Base-by-base conservation (phyloP, 2,329 filamentous ascomycete genomes). In the Myriosclerotinia scirpicola region DNA sequence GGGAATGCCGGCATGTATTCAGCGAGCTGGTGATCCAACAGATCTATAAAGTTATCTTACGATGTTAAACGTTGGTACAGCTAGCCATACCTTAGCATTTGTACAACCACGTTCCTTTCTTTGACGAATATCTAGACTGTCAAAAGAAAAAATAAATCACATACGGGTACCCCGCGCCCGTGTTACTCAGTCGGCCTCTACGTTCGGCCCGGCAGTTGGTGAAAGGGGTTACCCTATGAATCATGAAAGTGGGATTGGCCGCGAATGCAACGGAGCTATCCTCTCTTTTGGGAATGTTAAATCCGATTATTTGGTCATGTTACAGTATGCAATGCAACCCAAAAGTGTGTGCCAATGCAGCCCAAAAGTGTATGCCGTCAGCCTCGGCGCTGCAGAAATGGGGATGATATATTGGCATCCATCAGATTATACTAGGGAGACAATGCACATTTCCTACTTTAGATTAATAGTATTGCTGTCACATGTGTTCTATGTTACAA, bases 401-500 rank as follows among this genome's bases (percentile, higher is more conserved):
- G 30, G 20, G 44, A 48, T 50, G 30, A 50, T 14, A 48, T 12
- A 48, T 36, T 9, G 42, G 26, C 22, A 12, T 34, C 15, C 42
- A 36, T 7, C 20, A 15, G 17, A 48, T 48, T 34, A 11, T 22
- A 22, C 20, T 9, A n/a, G 26, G 5, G 26, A 12, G 20, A 36
- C 48, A 38, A 34, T 60, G 30, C 44, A 60, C 44, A 50, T 26
- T 20, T 48, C 22, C 26, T 12, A 50, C 17, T 38, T 50, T 60
- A 22, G 34, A 60, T 60, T 38, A 38, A 60, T 50, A 26, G 55
- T 36, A 22, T 61, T 46, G 48, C 53, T 61, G 38, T 53, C 63
- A 60, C n/a, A 60, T 65, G 46, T 52, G 20, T 48, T 48, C 56
- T 66, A 66, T 66, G 55, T 66, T 66, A 66, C 64, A 66, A 61